These are phyloP conservation scores for Pelargonium citronellum DNA, from an alignment of 441 rosid genomes.

Conservation along the genomic window DNA sequence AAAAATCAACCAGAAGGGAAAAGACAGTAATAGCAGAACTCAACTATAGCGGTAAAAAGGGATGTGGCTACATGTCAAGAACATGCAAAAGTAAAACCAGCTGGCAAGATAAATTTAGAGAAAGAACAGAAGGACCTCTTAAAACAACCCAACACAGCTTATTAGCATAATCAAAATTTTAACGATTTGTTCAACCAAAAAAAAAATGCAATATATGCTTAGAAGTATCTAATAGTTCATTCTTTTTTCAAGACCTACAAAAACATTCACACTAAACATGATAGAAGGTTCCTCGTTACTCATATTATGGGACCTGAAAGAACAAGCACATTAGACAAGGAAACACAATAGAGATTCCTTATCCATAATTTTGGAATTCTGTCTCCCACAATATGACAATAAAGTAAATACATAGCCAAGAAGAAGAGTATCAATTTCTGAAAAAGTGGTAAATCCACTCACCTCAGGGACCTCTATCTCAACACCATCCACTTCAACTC, in stretches of 20 bases:
- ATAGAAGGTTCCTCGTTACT: too few relatives aligned
- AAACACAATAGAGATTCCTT: not conserved
- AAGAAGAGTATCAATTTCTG: not conserved
- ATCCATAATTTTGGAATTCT: not conserved
- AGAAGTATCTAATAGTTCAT: not conserved
- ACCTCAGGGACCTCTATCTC: constrained; percentile 97
- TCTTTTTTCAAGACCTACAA: not conserved
- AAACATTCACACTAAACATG: too few relatives aligned
- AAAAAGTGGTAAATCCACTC: constrained; percentile 21
- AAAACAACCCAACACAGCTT: not conserved
- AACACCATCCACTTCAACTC: constrained; percentile 87
- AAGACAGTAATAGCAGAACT: constrained; percentile 8
- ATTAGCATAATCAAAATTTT: not conserved
- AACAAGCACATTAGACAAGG: not conserved
- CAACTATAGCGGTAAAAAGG: not conserved
- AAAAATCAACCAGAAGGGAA: not conserved
- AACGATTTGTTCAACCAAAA: not conserved
- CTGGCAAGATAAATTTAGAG: not conserved
- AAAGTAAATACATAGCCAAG: not conserved
- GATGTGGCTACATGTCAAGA: not conserved
- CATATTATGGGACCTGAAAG: too few relatives aligned
- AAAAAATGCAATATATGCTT: not conserved
- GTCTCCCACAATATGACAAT: not conserved
- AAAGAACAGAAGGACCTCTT: not conserved
- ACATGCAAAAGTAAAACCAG: not conserved